Percentiles rank a stretch among this genome's conserved stretches.
Conservation (phyloP, 2,329 filamentous ascomycete species). For the Beauveria medogensis region DNA sequence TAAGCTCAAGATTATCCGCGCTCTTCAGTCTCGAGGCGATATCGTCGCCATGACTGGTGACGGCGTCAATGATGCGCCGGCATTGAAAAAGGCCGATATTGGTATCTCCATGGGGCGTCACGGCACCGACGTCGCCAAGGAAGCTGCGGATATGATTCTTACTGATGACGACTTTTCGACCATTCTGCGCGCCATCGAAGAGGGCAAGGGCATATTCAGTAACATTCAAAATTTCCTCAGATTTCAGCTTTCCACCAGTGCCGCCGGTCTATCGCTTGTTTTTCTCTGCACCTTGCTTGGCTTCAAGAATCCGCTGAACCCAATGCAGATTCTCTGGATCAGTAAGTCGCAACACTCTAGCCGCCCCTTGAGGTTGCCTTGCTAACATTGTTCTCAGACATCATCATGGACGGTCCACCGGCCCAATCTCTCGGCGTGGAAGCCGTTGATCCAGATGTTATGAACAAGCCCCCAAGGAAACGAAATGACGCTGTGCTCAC, state of each 20-base stretch:
- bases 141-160: slow-evolving; percentile 87
- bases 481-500: slow-evolving; percentile 91
- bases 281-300: slow-evolving; percentile 87
- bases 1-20: slow-evolving; percentile 93
- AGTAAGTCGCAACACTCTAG: slow-evolving; percentile 53
- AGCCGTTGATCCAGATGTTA: slow-evolving; percentile 86
- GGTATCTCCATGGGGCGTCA: slow-evolving; percentile 94
- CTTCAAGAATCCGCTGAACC: slow-evolving; percentile 91
- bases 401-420: slow-evolving; percentile 98
- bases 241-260: slow-evolving; percentile 95
- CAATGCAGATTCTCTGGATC: slow-evolving; percentile 99
- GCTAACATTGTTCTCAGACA: slow-evolving; percentile 51
- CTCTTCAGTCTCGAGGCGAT: slow-evolving; percentile 84
- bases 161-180: slow-evolving; percentile 86
- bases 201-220: slow-evolving; percentile 98
- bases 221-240: slow-evolving; percentile 99
- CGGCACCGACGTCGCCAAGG: slow-evolving; percentile 95
- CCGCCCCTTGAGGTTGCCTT: neutral
- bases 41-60: slow-evolving; percentile 99
- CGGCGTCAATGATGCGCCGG: slow-evolving; percentile 94
- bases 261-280: slow-evolving; percentile 83
- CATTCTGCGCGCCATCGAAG: slow-evolving; percentile 91
- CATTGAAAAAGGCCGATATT: slow-evolving; percentile 94
- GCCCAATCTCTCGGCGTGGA: slow-evolving; percentile 96
- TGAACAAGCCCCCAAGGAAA: slow-evolving; percentile 77